Conservation (phyloP, 208 protist species). For the Acanthamoeba healyi region DNA sequence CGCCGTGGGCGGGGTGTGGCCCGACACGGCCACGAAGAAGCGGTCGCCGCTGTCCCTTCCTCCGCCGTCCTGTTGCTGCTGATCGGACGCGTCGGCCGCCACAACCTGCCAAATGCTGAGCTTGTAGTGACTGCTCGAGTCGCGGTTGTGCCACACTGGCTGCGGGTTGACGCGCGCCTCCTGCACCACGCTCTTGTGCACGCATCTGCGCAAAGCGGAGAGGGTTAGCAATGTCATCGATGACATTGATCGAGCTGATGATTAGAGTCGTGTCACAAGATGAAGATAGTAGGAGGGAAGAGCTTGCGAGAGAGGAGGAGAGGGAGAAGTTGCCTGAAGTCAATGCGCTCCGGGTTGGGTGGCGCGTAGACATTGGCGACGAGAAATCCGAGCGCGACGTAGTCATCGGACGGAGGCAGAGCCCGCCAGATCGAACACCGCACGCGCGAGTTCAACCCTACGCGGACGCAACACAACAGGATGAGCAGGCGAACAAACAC, state of each 20-base stretch:
- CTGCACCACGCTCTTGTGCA: neutral
- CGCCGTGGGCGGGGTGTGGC: neutral
- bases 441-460: neutral
- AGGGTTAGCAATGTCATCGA: neutral
- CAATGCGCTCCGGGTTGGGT: neutral
- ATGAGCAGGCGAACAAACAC: neutral
- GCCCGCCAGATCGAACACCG: conserved; percentile 40
- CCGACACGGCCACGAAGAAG: conserved; percentile 22
- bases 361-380: neutral
- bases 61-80: neutral
- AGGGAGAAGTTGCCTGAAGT: neutral
- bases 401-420: conserved; percentile 41
- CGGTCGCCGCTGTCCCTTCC: neutral
- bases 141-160: conserved; percentile 15
- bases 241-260: too few relatives aligned
- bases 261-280: neutral
- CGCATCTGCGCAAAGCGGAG: neutral
- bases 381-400: neutral
- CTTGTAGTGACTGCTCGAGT: conserved; percentile 48
- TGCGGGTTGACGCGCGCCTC: neutral
- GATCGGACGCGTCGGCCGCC: too few relatives aligned
- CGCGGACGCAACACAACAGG: too few relatives aligned
- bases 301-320: neutral
- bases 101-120: conserved; percentile 20
- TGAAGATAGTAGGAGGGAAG: neutral